phyloP scores from a whole-genome alignment of 2,329 filamentous ascomycete genomes.

The Cladophialophora exuberans region DNA sequence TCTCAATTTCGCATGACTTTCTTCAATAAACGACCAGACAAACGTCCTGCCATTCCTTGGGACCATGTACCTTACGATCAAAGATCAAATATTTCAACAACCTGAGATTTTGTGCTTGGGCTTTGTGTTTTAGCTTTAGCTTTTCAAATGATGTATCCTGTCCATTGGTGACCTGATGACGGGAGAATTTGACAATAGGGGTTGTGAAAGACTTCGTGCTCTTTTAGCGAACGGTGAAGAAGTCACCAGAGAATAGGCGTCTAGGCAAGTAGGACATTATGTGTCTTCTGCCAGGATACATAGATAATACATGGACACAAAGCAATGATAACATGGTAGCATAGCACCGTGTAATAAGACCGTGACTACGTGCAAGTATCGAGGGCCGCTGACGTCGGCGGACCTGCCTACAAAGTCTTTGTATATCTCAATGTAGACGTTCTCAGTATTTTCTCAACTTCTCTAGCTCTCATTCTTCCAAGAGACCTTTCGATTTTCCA shows the following conservation, averaged over 20 bases:
- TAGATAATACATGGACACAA: conserved; percentile 23
- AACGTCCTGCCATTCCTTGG: not conserved
- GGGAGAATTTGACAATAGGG: conserved; percentile 1
- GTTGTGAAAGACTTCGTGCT: conserved; percentile 6
- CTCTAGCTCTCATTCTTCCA: no score
- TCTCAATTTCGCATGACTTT: not conserved
- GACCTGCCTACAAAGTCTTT: no score
- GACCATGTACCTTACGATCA: conserved; percentile 9
- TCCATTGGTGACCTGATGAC: not conserved
- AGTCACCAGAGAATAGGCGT: not conserved
- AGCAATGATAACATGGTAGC: no score
- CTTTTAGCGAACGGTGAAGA: conserved; percentile 7
- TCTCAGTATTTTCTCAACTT: no score
- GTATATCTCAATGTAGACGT: no score
- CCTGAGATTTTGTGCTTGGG: conserved; percentile 3
- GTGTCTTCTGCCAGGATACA: conserved; percentile 16
- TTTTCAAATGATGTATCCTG: conserved; percentile 3
- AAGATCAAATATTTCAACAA: not conserved
- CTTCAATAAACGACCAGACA: not conserved
- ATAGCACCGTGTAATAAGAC: no score
- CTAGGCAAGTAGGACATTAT: conserved; percentile 5
- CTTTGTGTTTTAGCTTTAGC: not conserved
- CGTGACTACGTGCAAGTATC: no score
- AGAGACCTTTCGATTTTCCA: no score
- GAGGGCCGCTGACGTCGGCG: no score